These are phyloP conservation scores for Anastatica hierochuntica DNA, from an alignment of 345 rosid genomes.

Conservation along the genomic window DNA sequence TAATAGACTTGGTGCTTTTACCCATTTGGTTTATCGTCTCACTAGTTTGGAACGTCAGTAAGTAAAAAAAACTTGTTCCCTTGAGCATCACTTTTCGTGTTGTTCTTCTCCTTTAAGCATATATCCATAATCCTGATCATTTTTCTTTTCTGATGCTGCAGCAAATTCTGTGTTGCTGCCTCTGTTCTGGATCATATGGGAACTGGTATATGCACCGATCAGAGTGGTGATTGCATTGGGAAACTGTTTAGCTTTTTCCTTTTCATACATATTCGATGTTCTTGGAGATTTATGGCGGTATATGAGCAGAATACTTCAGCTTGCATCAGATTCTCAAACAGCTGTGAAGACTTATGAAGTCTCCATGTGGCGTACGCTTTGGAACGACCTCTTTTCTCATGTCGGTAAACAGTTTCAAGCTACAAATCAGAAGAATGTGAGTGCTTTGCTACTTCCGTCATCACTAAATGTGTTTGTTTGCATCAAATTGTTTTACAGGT, in stretches of 20 bases:
- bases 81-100: not conserved
- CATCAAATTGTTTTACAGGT: slow-evolving; percentile 49
- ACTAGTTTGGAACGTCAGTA: slow-evolving; percentile 51
- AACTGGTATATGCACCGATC: no score
- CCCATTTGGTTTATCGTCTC: slow-evolving; percentile 55
- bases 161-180: slow-evolving; percentile 53
- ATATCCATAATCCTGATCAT: not conserved
- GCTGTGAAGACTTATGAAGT: slow-evolving; percentile 54
- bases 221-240: slow-evolving; percentile 47
- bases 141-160: slow-evolving; percentile 28
- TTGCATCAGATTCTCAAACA: slow-evolving; percentile 31
- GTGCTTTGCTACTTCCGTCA: not conserved
- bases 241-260: slow-evolving; percentile 35
- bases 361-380: slow-evolving; percentile 82
- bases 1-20: slow-evolving; percentile 42
- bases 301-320: slow-evolving; percentile 16
- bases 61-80: slow-evolving; percentile 7
- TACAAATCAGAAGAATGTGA: not conserved
- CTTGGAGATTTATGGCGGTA: slow-evolving; percentile 49
- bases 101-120: not conserved
- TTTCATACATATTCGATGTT: slow-evolving; percentile 33
- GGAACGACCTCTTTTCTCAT: slow-evolving; percentile 97
- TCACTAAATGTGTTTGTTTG: not conserved
- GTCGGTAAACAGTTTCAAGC: slow-evolving; percentile 25
- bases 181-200: slow-evolving; percentile 34